Conservation (phyloP, 73 alveolate genomes). For the Paramecium sexaurelia region DNA sequence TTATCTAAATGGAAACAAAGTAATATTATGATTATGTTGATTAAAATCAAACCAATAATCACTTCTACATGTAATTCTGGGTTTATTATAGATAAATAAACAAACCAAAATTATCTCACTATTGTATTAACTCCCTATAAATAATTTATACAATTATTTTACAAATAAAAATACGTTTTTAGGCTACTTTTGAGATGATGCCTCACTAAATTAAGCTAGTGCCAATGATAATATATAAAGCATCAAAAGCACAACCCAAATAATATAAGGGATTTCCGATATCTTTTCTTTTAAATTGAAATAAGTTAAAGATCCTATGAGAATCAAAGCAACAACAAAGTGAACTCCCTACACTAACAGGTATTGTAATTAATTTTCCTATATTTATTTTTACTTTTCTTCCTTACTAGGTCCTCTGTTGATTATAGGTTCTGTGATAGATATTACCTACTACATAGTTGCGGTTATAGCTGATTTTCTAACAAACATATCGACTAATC, state of each 20-base stretch:
- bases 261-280: not conserved
- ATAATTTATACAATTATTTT: not conserved
- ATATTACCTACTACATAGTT: not conserved
- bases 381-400: not conserved
- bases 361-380: not conserved
- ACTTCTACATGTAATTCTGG: not conserved
- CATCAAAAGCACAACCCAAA: slow-evolving; percentile 8
- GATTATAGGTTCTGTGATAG: not conserved
- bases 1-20: not conserved
- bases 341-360: not conserved
- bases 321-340: not conserved
- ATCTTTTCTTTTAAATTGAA: not conserved
- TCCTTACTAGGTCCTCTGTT: not conserved
- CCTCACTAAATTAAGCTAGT: not conserved
- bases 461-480: not conserved
- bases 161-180: not conserved
- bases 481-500: not conserved
- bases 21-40: not conserved
- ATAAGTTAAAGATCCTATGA: not conserved
- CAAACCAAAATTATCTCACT: not conserved
- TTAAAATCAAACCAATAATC: not conserved
- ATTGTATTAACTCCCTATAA: not conserved
- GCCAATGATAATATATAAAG: slow-evolving; percentile 2
- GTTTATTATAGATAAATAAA: not conserved
- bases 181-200: not conserved